Evolutionary conservation across 2,329 filamentous ascomycete species (phyloP), one percentile per base, ranked within the genome.

Genomic region (Penicillium sp.): DNA sequence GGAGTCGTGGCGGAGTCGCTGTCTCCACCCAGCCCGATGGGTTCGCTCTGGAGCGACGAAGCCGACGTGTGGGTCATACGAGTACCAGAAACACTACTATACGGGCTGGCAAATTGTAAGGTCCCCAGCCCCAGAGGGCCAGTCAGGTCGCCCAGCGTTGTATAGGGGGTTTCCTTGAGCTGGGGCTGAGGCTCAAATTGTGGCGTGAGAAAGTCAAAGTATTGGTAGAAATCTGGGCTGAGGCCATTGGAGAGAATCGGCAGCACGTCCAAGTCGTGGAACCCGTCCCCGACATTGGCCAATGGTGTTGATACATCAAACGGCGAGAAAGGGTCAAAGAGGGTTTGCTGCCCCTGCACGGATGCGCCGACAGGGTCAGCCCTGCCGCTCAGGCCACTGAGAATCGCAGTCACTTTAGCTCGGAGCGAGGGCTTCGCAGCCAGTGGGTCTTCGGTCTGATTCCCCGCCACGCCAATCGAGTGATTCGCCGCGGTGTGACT

Each of bases 251-350:
- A 47, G 4, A 42, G 28, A 7, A 47, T 42, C 2, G 39, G 39
- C 8, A 47, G 24, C 5, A 47, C 39, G 37, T 47, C 45, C 39
- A 43, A 36, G 5, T 47, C 39, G 18, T 24, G 38, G 12, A n/a
- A 34, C 11, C 5, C 25, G 27, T 37, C 26, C 9, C n/a, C 36
- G n/a, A 38, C 4, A 32, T 32, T 9, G n/a, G 36, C 24, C 9
- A 38, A 13, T 7, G 36, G 5, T 5, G 9, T 18, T 28, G 12
- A 26, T 5, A 18, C 24, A 24, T n/a, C 29, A 32, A 32, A 32
- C 29, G 11, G 7, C 8, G 29, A 11, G 4, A 32, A 32, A 11
- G 29, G 29, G 11, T 32, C 29, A 11, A 32, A 32, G 29, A 11
- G 29, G 29, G 29, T 11, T 7, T 32, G 29, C 3, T 32, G 7